Base-by-base conservation (phyloP, 106 monocot genomes). In the Acanthochlamys bracteata region DNA sequence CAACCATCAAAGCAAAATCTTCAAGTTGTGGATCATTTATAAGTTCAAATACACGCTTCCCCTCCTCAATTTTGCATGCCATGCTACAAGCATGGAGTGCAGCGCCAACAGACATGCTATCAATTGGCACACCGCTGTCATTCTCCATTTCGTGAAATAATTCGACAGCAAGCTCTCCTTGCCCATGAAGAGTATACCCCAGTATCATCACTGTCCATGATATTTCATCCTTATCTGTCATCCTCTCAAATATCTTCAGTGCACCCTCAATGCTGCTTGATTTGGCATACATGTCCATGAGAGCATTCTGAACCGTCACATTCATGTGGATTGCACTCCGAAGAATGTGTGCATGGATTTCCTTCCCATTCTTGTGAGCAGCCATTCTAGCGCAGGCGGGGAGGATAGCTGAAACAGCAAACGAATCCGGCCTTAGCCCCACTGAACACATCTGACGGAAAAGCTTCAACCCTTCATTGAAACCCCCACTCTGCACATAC, bases 251-350 rank as follows among this genome's bases (percentile, higher is more conserved):
- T 4, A 86, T 47, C 60, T 63, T 71, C 10, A 12, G 54, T 3
- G 79, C 86, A 15, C 11, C 26, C 0, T 76, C 68, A n/a, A 86
- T 14, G 20, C 60, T 61, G 10, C 82, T 82, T 0, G 86, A 78
- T 40, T 86, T 86, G 24, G 74, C 71, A 25, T 82, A 82, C 82
- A 82, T 82, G 20, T 82, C 86, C 67, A 79, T 74, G 26, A 86
- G 70, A 3, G 86, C 86, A 45, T 86, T 86, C 11, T 59, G 58
- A 2, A 82, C 73, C 0, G 73, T 23, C 20, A 27, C 8, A 23
- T 59, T 60, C 45, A 54, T 57, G 6, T 16, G 41, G 24, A 75
- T 15, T 11, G 23, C n/a, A 20, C 60, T 65, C 41, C 86, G 23
- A n/a, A 79, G 15, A 0, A 71, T 56, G 67, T 68, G 59, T 0